Conservation (phyloP, 768 basidiomycete species). For the Mycena haematopus region DNA sequence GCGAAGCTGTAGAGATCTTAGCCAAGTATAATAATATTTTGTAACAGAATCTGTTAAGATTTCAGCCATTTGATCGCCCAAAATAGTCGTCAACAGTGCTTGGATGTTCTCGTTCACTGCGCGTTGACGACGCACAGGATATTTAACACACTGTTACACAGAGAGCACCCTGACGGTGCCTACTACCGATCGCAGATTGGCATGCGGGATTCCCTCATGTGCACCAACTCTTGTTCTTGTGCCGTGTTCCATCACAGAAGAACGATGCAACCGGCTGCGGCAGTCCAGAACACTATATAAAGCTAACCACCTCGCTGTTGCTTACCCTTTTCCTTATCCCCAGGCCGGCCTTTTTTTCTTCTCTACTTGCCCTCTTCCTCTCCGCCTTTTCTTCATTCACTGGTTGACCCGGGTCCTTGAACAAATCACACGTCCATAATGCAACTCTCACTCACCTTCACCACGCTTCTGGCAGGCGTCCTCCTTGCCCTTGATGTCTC, state of each 20-base stretch:
- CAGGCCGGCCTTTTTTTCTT: constrained; percentile 46
- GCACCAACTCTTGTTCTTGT: neutral
- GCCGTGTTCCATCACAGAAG: neutral
- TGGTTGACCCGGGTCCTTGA: constrained; percentile 34
- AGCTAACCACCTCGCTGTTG: constrained; percentile 9
- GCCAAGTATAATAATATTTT: neutral
- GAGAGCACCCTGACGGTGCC: neutral
- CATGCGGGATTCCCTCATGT: neutral
- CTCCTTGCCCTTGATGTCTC: constrained; percentile 47
- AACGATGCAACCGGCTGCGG: constrained; percentile 20
- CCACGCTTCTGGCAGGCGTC: constrained; percentile 59
- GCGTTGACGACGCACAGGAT: neutral
- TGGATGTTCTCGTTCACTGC: neutral
- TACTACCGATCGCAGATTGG: neutral
- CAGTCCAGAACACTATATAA: constrained; percentile 25
- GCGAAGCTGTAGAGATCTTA: constrained; percentile 44
- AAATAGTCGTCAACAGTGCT: constrained; percentile 3
- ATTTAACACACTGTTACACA: neutral
- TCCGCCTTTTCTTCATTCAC: constrained; percentile 30
- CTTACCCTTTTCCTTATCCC: constrained; percentile 30
- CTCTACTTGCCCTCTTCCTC: constrained; percentile 32
- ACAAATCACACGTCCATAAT: constrained; percentile 42
- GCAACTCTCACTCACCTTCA: constrained; percentile 60
- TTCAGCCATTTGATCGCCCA: neutral
- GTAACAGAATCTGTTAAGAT: constrained; percentile 4